Evolutionary conservation across 176 grass and related monocot species (phyloP), one percentile per base, ranked within the genome.

Genomic region (Pharus latifolius): DNA sequence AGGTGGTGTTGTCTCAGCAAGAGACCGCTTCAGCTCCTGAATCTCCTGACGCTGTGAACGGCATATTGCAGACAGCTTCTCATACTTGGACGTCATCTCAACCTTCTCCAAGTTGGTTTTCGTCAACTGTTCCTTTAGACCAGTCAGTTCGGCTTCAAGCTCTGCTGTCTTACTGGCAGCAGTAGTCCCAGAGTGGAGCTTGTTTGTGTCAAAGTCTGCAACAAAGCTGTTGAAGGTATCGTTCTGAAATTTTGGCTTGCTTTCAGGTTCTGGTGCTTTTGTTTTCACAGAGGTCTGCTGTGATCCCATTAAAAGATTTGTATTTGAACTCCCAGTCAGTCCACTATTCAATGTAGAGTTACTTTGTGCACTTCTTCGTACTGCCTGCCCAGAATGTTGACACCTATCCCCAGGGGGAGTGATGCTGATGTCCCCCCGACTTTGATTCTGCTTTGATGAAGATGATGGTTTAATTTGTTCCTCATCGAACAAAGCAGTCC

Each of bases 121-220:
- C 78, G 87, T 87, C 68, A 96, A 72, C 79, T 91, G 83, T 51
- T 96, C 80, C 76, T 84, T 96, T 68, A 96, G 72, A 67, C n/a
- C 84, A 32, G 56, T 62, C 37, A 91, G 49, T 72, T 96, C 80
- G 15, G 61, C 56, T 74, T 87, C 80, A 79, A 96, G 78, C 49
- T 84, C 79, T 17, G 78, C 56, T 17, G 52, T 55, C 69, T 64
- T 70, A 54, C 71, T 60, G 56, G 34, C 5, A 42, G 49, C 76
- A 50, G 13, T 51, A 35, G 57, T 80, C 17, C 51, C 73, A 16
- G 19, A 63, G 20, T 80, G 75, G 62, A 82, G 48, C 81, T 85
- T 88, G 57, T 74, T 82, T 27, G 58, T 56, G 48, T 92, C 85
- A 79, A 92, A 92, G 56, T 88, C 82, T 38, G 82, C 78, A 15